Base-by-base conservation (phyloP, 345 rosid genomes). In the Camelina hispida region DNA sequence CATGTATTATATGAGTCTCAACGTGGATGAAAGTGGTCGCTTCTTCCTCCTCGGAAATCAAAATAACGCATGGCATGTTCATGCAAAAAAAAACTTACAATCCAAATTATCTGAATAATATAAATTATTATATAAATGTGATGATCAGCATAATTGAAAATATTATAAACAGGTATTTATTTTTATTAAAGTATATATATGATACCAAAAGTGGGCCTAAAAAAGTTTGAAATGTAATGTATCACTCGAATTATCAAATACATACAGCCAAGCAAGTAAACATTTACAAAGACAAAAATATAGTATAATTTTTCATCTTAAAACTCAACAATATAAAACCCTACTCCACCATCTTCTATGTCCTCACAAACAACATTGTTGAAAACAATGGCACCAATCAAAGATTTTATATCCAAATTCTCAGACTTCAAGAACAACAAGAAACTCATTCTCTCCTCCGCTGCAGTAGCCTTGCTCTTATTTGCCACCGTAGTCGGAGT, bases 361-460 rank as follows among this genome's bases (percentile, higher is more conserved):
- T 54, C 75, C 47, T 63, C 66, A 55, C 75, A 63, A 44, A 46
- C 52, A 69, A 62, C 48, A 59, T 20, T 66, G 2, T 61, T 56
- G 9, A 52, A 40, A 56, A 70, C 37, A 55, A 77, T 77, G 80
- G 53, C 75, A 56, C 66, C 80, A 63, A 7, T 77, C 11, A 77
- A 70, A 77, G 73, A 69, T 20, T 44, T 76, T n/a, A 42, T 69
- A 34, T 53, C 75, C 50, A 69, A 69, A 70, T 67, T 76, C 17
- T 69, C 64, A 34, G 75, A 76, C 35, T 62, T 53, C 70, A 62
- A 76, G 42, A 76, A 76, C 69, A 68, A 53, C 72, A 77, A 77
- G 40, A 71, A 63, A 64, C 72, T 78, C 60, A 71, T 71, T 8
- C 1, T 71, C 72, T 58, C 71, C 72, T 44, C 81, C 55, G 72